phyloP scores from a whole-genome alignment of 306 rosid genomes.

The Spatholobus suberectus region DNA sequence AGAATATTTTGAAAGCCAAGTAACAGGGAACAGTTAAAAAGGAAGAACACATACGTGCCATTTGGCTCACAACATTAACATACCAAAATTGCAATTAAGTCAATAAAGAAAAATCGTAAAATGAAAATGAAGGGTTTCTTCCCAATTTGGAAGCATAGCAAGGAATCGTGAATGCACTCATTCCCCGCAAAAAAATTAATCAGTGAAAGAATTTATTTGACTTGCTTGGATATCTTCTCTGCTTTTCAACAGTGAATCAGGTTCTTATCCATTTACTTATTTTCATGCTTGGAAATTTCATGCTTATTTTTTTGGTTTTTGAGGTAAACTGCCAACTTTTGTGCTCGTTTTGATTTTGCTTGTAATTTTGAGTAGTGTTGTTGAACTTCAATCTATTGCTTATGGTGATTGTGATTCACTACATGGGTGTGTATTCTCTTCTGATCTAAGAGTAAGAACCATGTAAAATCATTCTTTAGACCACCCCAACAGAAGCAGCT shows the following conservation, averaged over 20 bases:
- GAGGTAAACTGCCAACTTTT: conserved; percentile 42
- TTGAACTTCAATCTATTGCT: conserved; percentile 14
- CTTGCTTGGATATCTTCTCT: conserved; percentile 48
- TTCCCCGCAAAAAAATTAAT: neutral
- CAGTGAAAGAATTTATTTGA: conserved; percentile 42
- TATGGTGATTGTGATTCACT: conserved; percentile 36
- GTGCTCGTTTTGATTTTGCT: neutral
- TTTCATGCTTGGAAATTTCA: conserved; percentile 41
- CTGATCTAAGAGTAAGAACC: conserved; percentile 9
- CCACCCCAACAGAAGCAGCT: conserved; percentile 29
- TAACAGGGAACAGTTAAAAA: conserved; percentile 37
- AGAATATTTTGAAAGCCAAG: conserved; percentile 53
- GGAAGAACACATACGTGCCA: conserved; percentile 36
- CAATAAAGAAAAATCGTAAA: conserved; percentile 19
- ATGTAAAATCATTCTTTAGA: conserved; percentile 32
- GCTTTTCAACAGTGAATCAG: conserved; percentile 53
- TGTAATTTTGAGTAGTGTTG: conserved; percentile 13
- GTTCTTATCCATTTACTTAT: conserved; percentile 65
- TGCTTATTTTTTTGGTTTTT: conserved; percentile 41
- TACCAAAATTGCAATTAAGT: conserved; percentile 21
- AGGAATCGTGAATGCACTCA: neutral
- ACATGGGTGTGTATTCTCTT: conserved; percentile 9
- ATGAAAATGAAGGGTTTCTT: neutral
- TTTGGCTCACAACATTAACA: conserved; percentile 36
- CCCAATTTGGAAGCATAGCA: conserved; percentile 10